Conservation (phyloP, 2,329 filamentous ascomycete genomes). For the Cladosporium halotolerans region DNA sequence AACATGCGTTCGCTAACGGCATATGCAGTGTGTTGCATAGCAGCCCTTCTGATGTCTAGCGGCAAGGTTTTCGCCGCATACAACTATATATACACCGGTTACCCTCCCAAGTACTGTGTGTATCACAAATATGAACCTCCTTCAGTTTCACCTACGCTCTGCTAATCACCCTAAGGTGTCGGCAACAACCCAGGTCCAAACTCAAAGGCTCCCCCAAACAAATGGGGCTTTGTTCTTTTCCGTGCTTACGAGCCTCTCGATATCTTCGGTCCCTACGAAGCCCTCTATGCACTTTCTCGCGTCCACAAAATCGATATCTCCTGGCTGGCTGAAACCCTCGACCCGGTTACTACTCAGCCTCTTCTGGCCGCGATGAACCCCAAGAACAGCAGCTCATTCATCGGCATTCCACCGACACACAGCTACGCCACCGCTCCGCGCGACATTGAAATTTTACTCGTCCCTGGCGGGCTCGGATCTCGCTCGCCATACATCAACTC, state of each 20-base stretch:
- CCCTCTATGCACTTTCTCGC: constrained; percentile 35
- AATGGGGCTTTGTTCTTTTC: constrained; percentile 8
- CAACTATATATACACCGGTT: constrained; percentile 6
- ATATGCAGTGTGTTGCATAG: not conserved
- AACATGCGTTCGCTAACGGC: not conserved
- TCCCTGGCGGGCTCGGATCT: constrained; percentile 57
- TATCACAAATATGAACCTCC: too few species aligned
- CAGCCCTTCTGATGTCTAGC: not conserved
- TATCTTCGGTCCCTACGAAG: constrained; percentile 41
- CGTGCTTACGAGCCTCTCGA: constrained; percentile 15
- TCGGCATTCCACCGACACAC: constrained; percentile 43
- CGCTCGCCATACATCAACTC: constrained; percentile 34
- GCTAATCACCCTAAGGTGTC: not conserved
- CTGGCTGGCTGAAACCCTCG: constrained; percentile 30
- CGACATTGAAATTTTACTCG: constrained; percentile 56
- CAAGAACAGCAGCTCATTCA: constrained; percentile 26
- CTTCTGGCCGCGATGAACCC: constrained; percentile 11
- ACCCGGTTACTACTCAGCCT: constrained; percentile 29
- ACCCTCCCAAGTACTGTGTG: constrained; percentile 4
- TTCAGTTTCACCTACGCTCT: not conserved
- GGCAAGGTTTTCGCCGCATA: not conserved
- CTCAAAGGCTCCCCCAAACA: not conserved
- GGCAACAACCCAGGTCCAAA: not conserved
- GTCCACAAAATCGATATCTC: constrained; percentile 25
- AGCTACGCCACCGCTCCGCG: constrained; percentile 48